These are phyloP conservation scores for Hypoxylon sp. DNA, from an alignment of 2,329 filamentous ascomycete species.

Conservation along the genomic window DNA sequence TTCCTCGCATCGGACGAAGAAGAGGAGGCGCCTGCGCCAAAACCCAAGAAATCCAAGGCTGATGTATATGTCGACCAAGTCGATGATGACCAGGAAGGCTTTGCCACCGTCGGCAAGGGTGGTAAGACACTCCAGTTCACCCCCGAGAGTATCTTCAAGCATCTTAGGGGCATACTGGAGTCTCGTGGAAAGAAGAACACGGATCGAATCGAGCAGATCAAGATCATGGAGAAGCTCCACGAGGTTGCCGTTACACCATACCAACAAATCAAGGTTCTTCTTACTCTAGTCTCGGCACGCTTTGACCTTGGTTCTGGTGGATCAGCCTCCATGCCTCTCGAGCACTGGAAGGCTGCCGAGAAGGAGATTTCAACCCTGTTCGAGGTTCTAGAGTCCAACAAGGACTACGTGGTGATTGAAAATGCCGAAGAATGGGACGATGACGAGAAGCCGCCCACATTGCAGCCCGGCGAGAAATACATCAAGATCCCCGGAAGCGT, in stretches of 20 bases:
- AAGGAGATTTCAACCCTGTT: slow-evolving; percentile 85
- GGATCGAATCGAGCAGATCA: slow-evolving; percentile 93
- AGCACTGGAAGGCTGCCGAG: slow-evolving; percentile 97
- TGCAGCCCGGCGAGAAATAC: slow-evolving; percentile 79
- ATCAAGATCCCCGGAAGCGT: slow-evolving; percentile 94
- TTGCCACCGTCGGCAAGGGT: slow-evolving; percentile 87
- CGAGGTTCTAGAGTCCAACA: slow-evolving; percentile 80
- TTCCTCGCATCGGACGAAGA: slow-evolving; percentile 70
- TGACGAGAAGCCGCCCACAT: slow-evolving; percentile 88
- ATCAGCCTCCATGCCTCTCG: slow-evolving; percentile 85
- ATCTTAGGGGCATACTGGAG: slow-evolving; percentile 91
- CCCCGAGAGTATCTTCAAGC: slow-evolving; percentile 97
- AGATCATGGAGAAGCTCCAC: slow-evolving; percentile 94
- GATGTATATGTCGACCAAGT: slow-evolving; percentile 63
- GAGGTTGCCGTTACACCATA: slow-evolving; percentile 93
- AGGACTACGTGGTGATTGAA: slow-evolving; percentile 87
- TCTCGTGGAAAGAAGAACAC: slow-evolving; percentile 99
- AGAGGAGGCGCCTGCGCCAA: slow-evolving; percentile 69
- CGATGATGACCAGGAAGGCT: slow-evolving; percentile 82
- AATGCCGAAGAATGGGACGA: slow-evolving; percentile 98
- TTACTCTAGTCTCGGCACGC: slow-evolving; percentile 90
- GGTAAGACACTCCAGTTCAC: slow-evolving; percentile 93
- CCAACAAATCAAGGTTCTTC: slow-evolving; percentile 90
- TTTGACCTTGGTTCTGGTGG: slow-evolving; percentile 90
- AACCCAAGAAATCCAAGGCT: slow-evolving; percentile 65